A percentile compares a stretch with the other conserved stretches of the same genome.
Conservation (phyloP, 352 stramenopile genomes). For the Phytopythium kandeliae region DNA sequence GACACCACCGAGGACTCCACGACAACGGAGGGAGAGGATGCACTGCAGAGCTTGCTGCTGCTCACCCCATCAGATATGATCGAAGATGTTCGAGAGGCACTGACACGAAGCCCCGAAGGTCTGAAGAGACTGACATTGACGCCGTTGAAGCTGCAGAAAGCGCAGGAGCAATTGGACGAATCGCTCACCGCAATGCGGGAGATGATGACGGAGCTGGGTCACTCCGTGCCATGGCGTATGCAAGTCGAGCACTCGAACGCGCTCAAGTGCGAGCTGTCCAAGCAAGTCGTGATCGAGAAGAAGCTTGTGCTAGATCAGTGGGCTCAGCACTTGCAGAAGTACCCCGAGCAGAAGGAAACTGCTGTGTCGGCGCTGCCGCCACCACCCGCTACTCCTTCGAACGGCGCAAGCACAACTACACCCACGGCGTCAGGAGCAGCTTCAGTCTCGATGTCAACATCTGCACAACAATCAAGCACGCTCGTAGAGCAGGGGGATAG, state of each 20-base stretch:
- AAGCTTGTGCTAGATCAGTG: constrained; percentile 56
- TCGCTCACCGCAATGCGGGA: constrained; percentile 41
- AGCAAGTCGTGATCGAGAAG: constrained; percentile 48
- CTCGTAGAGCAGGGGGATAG: constrained; percentile 6
- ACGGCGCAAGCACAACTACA: not conserved
- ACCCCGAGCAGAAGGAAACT: constrained; percentile 16
- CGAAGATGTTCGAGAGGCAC: constrained; percentile 26
- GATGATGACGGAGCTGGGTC: constrained; percentile 55
- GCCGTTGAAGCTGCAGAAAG: constrained; percentile 16
- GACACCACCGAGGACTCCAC: not conserved
- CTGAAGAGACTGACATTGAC: constrained; percentile 27
- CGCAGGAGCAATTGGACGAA: constrained; percentile 29
- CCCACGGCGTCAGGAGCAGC: not conserved
- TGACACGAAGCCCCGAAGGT: constrained; percentile 22
- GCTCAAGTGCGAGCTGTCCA: constrained; percentile 47
- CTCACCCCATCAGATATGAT: constrained; percentile 43
- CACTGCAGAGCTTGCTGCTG: constrained; percentile 25
- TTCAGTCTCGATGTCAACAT: not conserved
- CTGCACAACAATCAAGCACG: constrained; percentile 2
- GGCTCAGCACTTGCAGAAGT: constrained; percentile 46
- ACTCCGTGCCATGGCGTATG: constrained; percentile 46
- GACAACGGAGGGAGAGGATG: constrained; percentile 5
- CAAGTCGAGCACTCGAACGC: constrained; percentile 62
- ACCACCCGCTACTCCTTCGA: not conserved
- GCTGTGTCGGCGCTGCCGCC: not conserved